Base-by-base conservation (phyloP, 345 rosid genomes). In the Eucalyptus paniculata region DNA sequence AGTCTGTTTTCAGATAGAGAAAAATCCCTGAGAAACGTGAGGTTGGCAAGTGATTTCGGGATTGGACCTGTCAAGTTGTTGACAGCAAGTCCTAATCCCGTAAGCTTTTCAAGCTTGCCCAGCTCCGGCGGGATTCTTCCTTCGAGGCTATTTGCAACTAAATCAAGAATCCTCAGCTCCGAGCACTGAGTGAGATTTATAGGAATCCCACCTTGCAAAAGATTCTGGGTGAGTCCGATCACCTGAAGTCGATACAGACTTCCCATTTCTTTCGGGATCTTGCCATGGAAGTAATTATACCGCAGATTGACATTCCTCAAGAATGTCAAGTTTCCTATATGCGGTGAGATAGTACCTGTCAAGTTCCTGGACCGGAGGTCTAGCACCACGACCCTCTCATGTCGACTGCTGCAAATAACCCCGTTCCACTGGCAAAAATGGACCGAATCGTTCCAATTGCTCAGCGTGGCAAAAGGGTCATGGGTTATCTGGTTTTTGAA, bases 51-150 rank as follows among this genome's bases (percentile, higher is more conserved):
- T 8, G 93, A 87, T 28, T 34, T 49, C 8, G 94, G 94, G 83
- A 93, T 90, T 16, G 69, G 28, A 10, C 94, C 94, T 9, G 44
- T 88, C 30, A 93, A 85, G 60, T 88, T 88, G 89, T 93, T 93
- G 40, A 5, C 21, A 13, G 88, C 89, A 34, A 89, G 53, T 8
- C 93, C 93, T 49, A 91, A 40, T 47, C 58, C 45, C 15, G 12
- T 51, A 30, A 92, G 91, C 88, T 86, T 89, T 17, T 69, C 18
- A 14, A 93, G 58, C 67, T 89, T 87, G 24, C 94, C 92, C 11
- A 91, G 44, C 83, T 92, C 92, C 0, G 32, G 80, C 3, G 92
- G 92, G 37, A 92, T 90, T 34, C 30, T 88, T 23, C 94, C 93
- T n/a, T 85, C 67, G 11, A 93, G 87, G 56, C 88, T 90, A 88